Evolutionary conservation across 805 yeast genomes (phyloP).

Genomic region (Sugiyamaella smithiae): DNA sequence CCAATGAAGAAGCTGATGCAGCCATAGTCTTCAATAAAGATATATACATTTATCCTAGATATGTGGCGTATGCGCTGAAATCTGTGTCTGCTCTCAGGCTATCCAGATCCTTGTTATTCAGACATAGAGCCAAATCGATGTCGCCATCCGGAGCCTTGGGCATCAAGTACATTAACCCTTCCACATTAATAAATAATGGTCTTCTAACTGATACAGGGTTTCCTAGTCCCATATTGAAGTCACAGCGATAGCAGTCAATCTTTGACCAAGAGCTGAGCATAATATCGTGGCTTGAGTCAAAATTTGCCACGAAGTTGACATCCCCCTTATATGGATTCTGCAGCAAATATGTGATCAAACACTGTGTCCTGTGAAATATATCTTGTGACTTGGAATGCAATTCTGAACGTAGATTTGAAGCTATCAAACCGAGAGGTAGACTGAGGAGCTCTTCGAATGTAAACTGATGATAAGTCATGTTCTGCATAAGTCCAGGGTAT

Average conservation of each 20-base stretch:
- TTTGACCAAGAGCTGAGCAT: constrained; percentile 22
- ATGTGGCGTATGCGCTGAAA: constrained; percentile 11
- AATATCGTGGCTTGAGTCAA: constrained; percentile 9
- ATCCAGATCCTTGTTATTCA: constrained; percentile 15
- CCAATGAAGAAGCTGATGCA: too few relatives aligned
- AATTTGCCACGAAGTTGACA: constrained; percentile 4
- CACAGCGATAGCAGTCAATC: constrained; percentile 12
- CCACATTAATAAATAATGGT: constrained; percentile 18
- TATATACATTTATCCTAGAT: too few relatives aligned
- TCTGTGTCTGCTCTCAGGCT: constrained; percentile 6
- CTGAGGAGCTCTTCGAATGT: not conserved
- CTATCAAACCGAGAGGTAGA: constrained; percentile 14
- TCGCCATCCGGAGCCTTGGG: constrained; percentile 19
- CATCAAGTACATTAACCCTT: constrained; percentile 18
- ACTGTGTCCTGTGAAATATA: not conserved
- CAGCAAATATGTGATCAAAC: constrained; percentile 7
- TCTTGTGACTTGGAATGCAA: constrained; percentile 5
- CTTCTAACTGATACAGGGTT: constrained; percentile 16
- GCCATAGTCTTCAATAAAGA: too few relatives aligned
- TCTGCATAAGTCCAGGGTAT: constrained; percentile 16
- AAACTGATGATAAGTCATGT: constrained; percentile 10
- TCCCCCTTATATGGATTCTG: not conserved
- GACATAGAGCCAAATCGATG: constrained; percentile 10
- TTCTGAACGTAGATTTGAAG: constrained; percentile 13
- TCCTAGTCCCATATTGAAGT: constrained; percentile 18